These are phyloP conservation scores for Curvularia eragrostidis DNA, from an alignment of 2,329 filamentous ascomycete genomes.

Conservation along the genomic window DNA sequence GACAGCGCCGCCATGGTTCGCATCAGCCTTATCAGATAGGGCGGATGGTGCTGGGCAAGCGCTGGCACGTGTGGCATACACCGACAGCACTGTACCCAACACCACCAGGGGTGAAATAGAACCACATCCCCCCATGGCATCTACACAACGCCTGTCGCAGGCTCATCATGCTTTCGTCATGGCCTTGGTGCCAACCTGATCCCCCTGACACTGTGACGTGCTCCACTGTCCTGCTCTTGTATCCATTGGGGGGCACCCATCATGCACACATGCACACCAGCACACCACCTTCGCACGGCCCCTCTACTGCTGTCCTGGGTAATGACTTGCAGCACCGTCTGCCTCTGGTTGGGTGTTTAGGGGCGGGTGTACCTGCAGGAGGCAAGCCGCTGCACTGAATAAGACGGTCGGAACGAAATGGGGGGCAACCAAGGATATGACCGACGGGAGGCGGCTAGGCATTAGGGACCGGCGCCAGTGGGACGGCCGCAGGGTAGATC, in stretches of 20 bases:
- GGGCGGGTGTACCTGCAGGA: conserved; percentile 45
- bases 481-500: conserved; percentile 34
- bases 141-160: not conserved
- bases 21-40: conserved; percentile 1
- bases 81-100: conserved; percentile 6
- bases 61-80: conserved; percentile 7
- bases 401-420: conserved; percentile 28
- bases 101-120: not conserved
- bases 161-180: not conserved
- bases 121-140: not conserved
- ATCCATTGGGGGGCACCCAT: conserved; percentile 2
- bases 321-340: conserved; percentile 27
- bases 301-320: conserved; percentile 12
- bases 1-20: not conserved
- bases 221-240: not conserved
- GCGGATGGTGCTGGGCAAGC: conserved; percentile 15
- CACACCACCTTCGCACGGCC: conserved; percentile 14
- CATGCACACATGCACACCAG: conserved; percentile 8
- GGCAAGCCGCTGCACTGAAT: conserved; percentile 28
- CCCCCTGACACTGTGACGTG: not conserved
- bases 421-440: conserved; percentile 16
- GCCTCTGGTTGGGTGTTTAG: conserved; percentile 28
- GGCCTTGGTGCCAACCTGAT: not conserved
- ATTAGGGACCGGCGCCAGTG: conserved; percentile 31
- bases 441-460: conserved; percentile 35